Evolutionary conservation across 352 stramenopile species (phyloP).

Genomic region (Chrysophaeum taylorii): DNA sequence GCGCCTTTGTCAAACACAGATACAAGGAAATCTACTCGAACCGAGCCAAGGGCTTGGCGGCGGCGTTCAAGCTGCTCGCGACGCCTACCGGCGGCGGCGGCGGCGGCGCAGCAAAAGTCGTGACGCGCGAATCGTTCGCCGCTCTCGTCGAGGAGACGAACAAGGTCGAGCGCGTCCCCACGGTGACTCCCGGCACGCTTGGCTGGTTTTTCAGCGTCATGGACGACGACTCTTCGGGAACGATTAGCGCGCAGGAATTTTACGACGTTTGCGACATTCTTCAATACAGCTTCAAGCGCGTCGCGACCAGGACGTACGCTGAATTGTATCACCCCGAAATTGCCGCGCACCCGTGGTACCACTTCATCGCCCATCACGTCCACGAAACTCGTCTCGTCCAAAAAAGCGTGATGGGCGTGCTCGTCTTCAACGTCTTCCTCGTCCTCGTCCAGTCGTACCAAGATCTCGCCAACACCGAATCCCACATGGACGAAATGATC

Average conservation of each 20-base stretch:
- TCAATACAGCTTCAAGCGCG: slow-evolving; percentile 3
- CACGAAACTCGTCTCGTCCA: too few species aligned
- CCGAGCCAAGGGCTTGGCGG: slow-evolving; percentile 13
- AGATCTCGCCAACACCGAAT: slow-evolving; percentile 3
- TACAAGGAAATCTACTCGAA: slow-evolving; percentile 2
- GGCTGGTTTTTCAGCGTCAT: slow-evolving; percentile 15
- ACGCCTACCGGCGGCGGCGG: neutral
- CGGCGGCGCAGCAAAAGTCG: neutral
- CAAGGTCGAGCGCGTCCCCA: slow-evolving; percentile 7
- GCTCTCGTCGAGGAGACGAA: slow-evolving; percentile 18
- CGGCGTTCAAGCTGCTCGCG: slow-evolving; percentile 18
- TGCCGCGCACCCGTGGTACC: too few species aligned
- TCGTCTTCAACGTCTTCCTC: slow-evolving; percentile 10
- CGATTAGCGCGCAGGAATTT: slow-evolving; percentile 12
- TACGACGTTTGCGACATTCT: slow-evolving; percentile 21
- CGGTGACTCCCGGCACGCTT: neutral
- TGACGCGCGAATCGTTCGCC: slow-evolving; percentile 9
- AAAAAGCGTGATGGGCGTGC: neutral
- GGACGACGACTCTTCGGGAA: slow-evolving; percentile 14
- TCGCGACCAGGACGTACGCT: neutral
- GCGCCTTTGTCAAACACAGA: slow-evolving; percentile 13
- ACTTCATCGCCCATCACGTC: too few species aligned
- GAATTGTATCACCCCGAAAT: too few species aligned
- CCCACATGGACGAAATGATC: neutral
- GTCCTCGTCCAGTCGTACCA: slow-evolving; percentile 16